Base-by-base conservation (phyloP, 1,284 basidiomycete genomes). In the Coniophora puteana region DNA sequence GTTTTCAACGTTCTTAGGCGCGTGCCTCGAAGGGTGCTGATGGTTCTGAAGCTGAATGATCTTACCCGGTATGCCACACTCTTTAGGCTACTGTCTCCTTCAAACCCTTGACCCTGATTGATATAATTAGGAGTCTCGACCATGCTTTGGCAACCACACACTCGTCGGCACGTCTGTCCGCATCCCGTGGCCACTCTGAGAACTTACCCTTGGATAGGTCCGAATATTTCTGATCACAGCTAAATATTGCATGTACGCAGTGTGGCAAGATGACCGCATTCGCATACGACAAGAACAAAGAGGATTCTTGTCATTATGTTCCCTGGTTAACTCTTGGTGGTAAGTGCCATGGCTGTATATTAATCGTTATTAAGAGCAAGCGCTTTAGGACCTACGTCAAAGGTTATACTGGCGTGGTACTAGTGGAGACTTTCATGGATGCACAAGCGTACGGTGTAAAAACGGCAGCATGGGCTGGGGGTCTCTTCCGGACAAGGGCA, bases 141-240 rank as follows among this genome's bases (percentile, higher is more conserved):
- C 68, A 80, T 59, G 77, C 83, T 8, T 65, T 89, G 6, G 74
- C 72, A 55, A 90, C 85, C 3, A 93, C 74, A 4, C 86, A 89
- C 59, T 82, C 86, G 8, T 80, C 76, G 57, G 82, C 80, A 53
- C 37, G 70, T 48, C 5, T 46, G n/a, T n/a, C n/a, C n/a, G n/a
- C n/a, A n/a, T n/a, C n/a, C n/a, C n/a, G n/a, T n/a, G n/a, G n/a
- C n/a, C n/a, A n/a, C n/a, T n/a, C n/a, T n/a, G n/a, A 22, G 27
- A 11, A 27, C 38, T 40, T 24, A 42, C 22, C 35, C 48, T 16
- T 23, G 31, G 14, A 8, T 42, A 88, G 76, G 71, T 83, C 46
- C 85, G 93, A 10, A 81, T 96, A 54, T 99, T 97, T 62, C 62
- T 98, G 28, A 89, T 98, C 46, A 87, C 89, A 5, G 93, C 93